Conservation (phyloP, 768 basidiomycete genomes). For the Lactifluus pinguis region DNA sequence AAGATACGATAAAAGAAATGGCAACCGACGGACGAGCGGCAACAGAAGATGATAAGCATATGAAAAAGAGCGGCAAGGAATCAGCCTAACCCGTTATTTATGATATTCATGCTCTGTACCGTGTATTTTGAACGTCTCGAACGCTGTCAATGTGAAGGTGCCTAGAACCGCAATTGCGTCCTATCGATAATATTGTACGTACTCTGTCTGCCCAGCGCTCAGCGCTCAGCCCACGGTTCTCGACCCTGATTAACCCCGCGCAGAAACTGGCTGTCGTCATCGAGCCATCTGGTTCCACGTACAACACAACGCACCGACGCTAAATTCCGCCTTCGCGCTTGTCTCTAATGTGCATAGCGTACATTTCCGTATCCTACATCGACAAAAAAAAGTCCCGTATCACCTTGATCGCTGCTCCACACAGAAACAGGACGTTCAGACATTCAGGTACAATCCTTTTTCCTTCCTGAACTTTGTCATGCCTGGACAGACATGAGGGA, state of each 20-base stretch:
- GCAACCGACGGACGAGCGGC: too few relatives aligned
- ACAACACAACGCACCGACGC: background rate
- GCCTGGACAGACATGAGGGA: conserved; percentile 36
- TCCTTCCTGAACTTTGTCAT: conserved; percentile 85
- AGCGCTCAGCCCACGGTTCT: background rate
- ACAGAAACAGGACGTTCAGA: conserved; percentile 28
- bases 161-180: background rate
- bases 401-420: background rate
- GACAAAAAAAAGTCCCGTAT: background rate
- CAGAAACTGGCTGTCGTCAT: background rate
- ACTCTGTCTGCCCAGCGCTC: too few relatives aligned
- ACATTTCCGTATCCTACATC: background rate
- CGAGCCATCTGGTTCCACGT: background rate
- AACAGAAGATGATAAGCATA: too few relatives aligned
- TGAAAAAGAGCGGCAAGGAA: background rate
- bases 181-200: too few relatives aligned
- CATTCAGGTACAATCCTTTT: conserved; percentile 44
- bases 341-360: background rate
- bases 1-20: too few relatives aligned
- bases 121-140: background rate
- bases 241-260: background rate
- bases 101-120: background rate
- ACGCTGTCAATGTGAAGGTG: background rate
- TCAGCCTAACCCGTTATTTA: background rate
- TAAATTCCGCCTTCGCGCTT: background rate